Evolutionary conservation across 805 yeast species (phyloP).

Genomic region (Teunomyces gatunensis): DNA sequence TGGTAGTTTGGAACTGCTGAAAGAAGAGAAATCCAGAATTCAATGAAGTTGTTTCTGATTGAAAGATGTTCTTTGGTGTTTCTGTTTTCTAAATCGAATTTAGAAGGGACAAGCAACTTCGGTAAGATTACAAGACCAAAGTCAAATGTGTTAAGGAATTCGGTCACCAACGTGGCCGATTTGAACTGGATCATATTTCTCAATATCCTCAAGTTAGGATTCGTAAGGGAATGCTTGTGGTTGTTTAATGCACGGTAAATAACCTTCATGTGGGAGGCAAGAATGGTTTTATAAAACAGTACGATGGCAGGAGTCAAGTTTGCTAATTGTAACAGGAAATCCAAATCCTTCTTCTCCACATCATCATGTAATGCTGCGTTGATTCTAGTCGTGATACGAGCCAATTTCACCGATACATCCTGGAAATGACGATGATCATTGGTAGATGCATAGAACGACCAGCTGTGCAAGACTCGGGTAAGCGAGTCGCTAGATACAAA

Average conservation of each 20-base stretch:
- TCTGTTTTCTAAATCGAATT: constrained; percentile 25
- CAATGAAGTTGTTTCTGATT: constrained; percentile 58
- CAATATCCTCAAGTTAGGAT: constrained; percentile 60
- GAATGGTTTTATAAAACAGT: constrained; percentile 48
- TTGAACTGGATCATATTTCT: constrained; percentile 45
- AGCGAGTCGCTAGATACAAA: constrained; percentile 30
- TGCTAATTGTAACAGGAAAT: constrained; percentile 9
- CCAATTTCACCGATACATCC: constrained; percentile 40
- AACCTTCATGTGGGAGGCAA: constrained; percentile 56
- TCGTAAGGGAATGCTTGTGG: constrained; percentile 55
- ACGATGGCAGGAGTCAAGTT: constrained; percentile 18
- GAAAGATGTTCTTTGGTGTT: constrained; percentile 35
- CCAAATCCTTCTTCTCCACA: constrained; percentile 9
- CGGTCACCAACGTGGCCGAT: constrained; percentile 51
- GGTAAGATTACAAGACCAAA: constrained; percentile 59
- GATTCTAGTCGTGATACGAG: constrained; percentile 23
- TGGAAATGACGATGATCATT: constrained; percentile 55
- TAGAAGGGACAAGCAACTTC: constrained; percentile 43
- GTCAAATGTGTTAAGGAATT: constrained; percentile 66
- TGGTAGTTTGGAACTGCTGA: constrained; percentile 48
- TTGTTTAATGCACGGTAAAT: constrained; percentile 66
- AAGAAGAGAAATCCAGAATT: constrained; percentile 58
- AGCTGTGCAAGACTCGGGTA: constrained; percentile 33
- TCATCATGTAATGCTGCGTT: constrained; percentile 17
- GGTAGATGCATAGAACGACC: constrained; percentile 43